These are phyloP conservation scores for Botryococcus braunii DNA, from an alignment of 163 green algal genomes.

Conservation along the genomic window DNA sequence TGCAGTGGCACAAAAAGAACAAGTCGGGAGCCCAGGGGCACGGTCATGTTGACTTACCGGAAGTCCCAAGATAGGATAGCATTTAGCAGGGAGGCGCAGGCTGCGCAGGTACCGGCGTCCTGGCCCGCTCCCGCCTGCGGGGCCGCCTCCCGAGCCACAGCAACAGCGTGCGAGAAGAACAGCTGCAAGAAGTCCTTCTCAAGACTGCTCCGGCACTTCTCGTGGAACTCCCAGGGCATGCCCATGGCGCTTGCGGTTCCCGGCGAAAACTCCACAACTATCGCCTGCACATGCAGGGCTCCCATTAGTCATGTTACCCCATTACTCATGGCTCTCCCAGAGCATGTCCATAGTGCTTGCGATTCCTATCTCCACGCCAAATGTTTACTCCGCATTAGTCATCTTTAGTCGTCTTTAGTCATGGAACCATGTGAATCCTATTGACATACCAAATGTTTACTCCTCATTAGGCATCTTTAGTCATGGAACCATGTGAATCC, in stretches of 20 bases:
- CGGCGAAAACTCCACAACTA: slow-evolving; percentile 58
- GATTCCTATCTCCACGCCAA: too few relatives aligned
- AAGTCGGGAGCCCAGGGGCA: too few relatives aligned
- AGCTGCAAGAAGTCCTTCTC: slow-evolving; percentile 36
- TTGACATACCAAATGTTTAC: neutral
- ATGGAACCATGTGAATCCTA: neutral
- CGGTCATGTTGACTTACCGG: too few relatives aligned
- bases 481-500: too few relatives aligned
- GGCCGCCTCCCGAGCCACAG: slow-evolving; percentile 20
- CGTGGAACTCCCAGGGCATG: slow-evolving; percentile 61
- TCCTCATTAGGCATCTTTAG: too few relatives aligned
- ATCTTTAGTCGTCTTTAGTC: neutral
- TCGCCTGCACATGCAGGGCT: slow-evolving; percentile 24
- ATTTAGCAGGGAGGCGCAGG: slow-evolving; percentile 39
- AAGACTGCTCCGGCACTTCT: slow-evolving; percentile 41
- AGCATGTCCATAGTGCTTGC: neutral
- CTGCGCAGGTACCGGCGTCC: slow-evolving; percentile 19
- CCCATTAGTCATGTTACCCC: neutral
- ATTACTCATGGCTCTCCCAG: neutral
- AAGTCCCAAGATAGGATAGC: slow-evolving; percentile 49
- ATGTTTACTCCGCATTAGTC: too few relatives aligned
- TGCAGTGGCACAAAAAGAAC: too few relatives aligned
- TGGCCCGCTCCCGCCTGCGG: slow-evolving; percentile 18
- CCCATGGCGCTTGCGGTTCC: slow-evolving; percentile 44
- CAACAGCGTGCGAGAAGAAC: slow-evolving; percentile 45